Evolutionary conservation across 2,329 filamentous ascomycete species (phyloP).

Genomic region (Hymenoscyphus fructigenus): DNA sequence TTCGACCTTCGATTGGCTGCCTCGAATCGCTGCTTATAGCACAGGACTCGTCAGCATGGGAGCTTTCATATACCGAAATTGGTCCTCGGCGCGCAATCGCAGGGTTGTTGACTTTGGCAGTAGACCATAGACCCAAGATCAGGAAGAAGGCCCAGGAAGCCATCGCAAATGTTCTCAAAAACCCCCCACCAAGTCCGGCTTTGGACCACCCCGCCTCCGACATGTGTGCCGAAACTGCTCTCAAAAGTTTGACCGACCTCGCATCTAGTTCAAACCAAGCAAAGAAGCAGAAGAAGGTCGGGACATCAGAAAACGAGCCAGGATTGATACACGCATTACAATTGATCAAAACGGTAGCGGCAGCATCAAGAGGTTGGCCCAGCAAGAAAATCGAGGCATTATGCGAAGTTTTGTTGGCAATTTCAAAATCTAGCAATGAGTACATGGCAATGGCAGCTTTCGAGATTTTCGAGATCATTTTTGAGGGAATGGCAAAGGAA

Average conservation of each 20-base stretch:
- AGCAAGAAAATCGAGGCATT: slow-evolving; percentile 92
- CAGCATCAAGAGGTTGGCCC: slow-evolving; percentile 89
- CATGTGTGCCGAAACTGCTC: slow-evolving; percentile 90
- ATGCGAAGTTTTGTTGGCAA: slow-evolving; percentile 84
- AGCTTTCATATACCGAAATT: slow-evolving; percentile 76
- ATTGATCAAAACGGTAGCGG: slow-evolving; percentile 84
- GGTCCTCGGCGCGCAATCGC: slow-evolving; percentile 85
- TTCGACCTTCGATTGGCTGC: slow-evolving; percentile 87
- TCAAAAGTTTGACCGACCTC: slow-evolving; percentile 76
- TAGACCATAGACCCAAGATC: slow-evolving; percentile 90
- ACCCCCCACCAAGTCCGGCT: slow-evolving; percentile 85
- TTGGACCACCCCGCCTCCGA: slow-evolving; percentile 93
- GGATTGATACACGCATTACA: slow-evolving; percentile 89
- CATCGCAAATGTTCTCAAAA: slow-evolving; percentile 76
- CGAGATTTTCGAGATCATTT: slow-evolving; percentile 96
- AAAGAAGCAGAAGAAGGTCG: slow-evolving; percentile 66
- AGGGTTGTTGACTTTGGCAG: slow-evolving; percentile 77
- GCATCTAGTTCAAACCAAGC: slow-evolving; percentile 60
- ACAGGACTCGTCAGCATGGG: slow-evolving; percentile 87
- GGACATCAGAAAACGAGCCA: slow-evolving; percentile 68
- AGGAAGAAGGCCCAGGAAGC: slow-evolving; percentile 91
- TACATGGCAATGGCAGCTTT: slow-evolving; percentile 96
- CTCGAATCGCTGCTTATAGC: slow-evolving; percentile 88
- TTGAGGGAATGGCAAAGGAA: slow-evolving; percentile 82
- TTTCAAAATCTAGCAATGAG: slow-evolving; percentile 88